Percentiles rank a stretch among this genome's conserved stretches.
These are phyloP conservation scores for Phytophthora rubi DNA, from an alignment of 352 stramenopile species.

Conservation along the genomic window DNA sequence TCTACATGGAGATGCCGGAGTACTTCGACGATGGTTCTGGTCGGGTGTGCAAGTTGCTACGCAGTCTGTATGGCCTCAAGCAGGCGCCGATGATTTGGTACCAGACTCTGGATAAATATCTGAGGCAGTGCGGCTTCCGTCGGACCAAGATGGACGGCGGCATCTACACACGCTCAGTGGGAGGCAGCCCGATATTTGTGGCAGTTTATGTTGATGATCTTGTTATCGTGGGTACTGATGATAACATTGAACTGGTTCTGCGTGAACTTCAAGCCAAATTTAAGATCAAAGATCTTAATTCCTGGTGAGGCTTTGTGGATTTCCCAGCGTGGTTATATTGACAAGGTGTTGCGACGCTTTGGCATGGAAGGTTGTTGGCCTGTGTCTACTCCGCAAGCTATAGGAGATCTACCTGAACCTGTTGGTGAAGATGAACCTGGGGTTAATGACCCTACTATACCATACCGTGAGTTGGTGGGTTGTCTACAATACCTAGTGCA, in stretches of 20 bases:
- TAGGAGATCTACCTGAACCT: not conserved
- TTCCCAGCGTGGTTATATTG: constrained; percentile 13
- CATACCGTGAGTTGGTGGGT: constrained; percentile 4
- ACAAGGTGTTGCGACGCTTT: constrained; percentile 15
- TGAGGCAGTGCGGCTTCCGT: constrained; percentile 2
- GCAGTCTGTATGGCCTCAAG: too few relatives aligned
- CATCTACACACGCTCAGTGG: constrained; percentile 9
- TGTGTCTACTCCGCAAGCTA: constrained; percentile 7
- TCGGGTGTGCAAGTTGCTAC: too few relatives aligned
- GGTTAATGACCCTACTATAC: constrained; percentile 7
- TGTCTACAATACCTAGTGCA: constrained; percentile 1
- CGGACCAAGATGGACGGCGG: constrained; percentile 14
- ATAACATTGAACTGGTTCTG: constrained; percentile 12
- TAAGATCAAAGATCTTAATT: constrained; percentile 19
- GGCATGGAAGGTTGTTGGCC: constrained; percentile 9
- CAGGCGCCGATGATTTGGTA: constrained; percentile 7
- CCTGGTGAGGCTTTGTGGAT: constrained; percentile 6
- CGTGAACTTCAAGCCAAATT: constrained; percentile 8
- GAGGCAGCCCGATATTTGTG: constrained; percentile 11
- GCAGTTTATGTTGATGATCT: constrained; percentile 18
- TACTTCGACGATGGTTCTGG: constrained; percentile 10
- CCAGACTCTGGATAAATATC: constrained; percentile 13
- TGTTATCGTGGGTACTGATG: constrained; percentile 3
- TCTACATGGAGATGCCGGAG: constrained; percentile 18
- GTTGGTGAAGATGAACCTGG: constrained; percentile 1